These are phyloP conservation scores for Colletotrichum cuscutae DNA, from an alignment of 2,329 filamentous ascomycete species.

Conservation along the genomic window DNA sequence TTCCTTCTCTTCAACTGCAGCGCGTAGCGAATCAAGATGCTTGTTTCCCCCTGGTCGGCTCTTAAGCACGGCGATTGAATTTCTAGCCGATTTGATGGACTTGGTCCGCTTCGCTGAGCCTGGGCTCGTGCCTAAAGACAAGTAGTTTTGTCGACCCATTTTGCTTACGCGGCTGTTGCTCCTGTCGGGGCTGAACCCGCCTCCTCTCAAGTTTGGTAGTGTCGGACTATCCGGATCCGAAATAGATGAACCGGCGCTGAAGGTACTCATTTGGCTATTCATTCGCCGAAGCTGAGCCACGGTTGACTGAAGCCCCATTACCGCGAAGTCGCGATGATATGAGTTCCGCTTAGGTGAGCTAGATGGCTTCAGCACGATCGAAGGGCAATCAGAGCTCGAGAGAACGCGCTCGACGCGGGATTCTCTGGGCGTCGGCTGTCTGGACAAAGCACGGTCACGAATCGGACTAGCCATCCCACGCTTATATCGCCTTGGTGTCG, in stretches of 20 bases:
- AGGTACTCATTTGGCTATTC: slow-evolving; percentile 63
- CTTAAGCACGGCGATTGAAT: slow-evolving; percentile 21
- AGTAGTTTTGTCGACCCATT: slow-evolving; percentile 56
- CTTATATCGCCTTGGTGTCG: slow-evolving; percentile 13
- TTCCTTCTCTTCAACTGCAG: slow-evolving; percentile 29
- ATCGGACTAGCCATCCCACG: slow-evolving; percentile 15
- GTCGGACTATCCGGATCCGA: slow-evolving; percentile 51
- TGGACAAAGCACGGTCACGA: slow-evolving; percentile 1
- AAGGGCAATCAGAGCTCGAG: background rate
- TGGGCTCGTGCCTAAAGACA: slow-evolving; percentile 42
- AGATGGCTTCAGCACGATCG: slow-evolving; percentile 18
- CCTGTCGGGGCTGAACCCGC: slow-evolving; percentile 50
- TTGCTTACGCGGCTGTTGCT: slow-evolving; percentile 43
- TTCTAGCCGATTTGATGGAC: slow-evolving; percentile 17
- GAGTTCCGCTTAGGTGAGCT: slow-evolving; percentile 5
- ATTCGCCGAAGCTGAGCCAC: slow-evolving; percentile 66
- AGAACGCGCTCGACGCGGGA: background rate
- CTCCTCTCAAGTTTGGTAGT: slow-evolving; percentile 50
- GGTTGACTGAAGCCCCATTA: slow-evolving; percentile 40
- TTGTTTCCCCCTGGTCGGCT: background rate
- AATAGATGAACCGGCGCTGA: slow-evolving; percentile 52
- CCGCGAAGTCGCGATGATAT: slow-evolving; percentile 21
- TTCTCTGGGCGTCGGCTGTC: background rate
- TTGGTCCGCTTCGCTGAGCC: slow-evolving; percentile 17
- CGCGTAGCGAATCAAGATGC: background rate